Evolutionary conservation across 345 rosid genomes (phyloP), one percentile per base, ranked within the genome.

Genomic region (Acer negundo): DNA sequence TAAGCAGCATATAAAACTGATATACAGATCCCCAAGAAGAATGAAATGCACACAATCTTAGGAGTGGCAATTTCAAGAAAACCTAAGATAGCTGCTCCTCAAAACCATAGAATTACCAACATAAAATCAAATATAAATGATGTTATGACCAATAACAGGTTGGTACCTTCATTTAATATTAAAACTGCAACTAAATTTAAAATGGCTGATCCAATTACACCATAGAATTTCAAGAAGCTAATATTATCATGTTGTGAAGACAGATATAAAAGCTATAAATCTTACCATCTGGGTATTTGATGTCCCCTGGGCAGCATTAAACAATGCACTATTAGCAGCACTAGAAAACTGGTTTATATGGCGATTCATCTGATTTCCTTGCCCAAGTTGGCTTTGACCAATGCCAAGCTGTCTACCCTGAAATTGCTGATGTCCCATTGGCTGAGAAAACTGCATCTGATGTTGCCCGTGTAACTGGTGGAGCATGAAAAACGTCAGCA

Each of bases 371-470:
- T 85, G 92, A 77, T 74, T 90, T 74, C 90, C 91, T 84, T 92
- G 99, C 78, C 84, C 88, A 40, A 96, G 93, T 83, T 90, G 97
- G 73, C 92, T 88, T 89, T 95, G 99, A 76, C 93, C 91, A 85
- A 96, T 88, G 72, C 88, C 87, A 81, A 95, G 85, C 86, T 92
- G 97, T 85, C 98, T 88, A 73, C 90, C 87, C 82, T 92, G 98
- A 80, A 87, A 94, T 78, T 96, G 99, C 80, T 95, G 98, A 81
- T 90, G 96, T 10, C 86, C 94, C 87, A 92, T 74, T 77, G 97
- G 68, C 88, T 92, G 97, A 82, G 99, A 87, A 86, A 88, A 92
- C 76, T 90, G 92, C 97, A 92, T 91, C 89, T 93, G 99, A 80
- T 87, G 94, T 74, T 92, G 97, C 80, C 95, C 93, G 85, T 90